phyloP scores from a whole-genome alignment of 2,329 filamentous ascomycete species.

The Aotearoamyces nothofagi region DNA sequence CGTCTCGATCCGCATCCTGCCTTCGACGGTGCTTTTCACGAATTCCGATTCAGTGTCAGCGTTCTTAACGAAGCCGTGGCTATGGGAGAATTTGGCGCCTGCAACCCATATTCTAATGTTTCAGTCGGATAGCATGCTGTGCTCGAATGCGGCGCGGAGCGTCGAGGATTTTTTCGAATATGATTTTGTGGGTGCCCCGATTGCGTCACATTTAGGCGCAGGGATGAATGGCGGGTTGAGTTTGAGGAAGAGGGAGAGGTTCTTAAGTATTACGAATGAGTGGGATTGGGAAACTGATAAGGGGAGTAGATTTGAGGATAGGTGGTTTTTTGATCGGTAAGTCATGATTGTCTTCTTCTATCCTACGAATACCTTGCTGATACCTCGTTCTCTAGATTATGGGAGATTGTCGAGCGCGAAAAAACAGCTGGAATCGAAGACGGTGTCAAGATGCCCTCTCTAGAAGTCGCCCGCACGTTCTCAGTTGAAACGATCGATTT shows the following conservation, averaged over 20 bases:
- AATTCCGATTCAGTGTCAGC: constrained; percentile 7
- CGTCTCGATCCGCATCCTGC: constrained; percentile 21
- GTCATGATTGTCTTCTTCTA: too few relatives aligned
- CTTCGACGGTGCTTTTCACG: constrained; percentile 14
- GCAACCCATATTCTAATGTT: constrained; percentile 12
- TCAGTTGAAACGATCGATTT: background rate
- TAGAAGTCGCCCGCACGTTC: constrained; percentile 1
- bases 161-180: constrained; percentile 13
- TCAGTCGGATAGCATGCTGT: constrained; percentile 13
- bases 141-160: constrained; percentile 8
- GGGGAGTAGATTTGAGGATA: background rate
- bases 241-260: constrained; percentile 16
- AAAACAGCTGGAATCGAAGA: too few relatives aligned
- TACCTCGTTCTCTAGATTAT: too few relatives aligned
- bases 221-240: constrained; percentile 19
- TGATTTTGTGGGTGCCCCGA: constrained; percentile 16
- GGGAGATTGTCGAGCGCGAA: too few relatives aligned
- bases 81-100: constrained; percentile 12
- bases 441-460: background rate
- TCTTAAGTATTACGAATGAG: constrained; percentile 12
- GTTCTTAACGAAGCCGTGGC: constrained; percentile 11
- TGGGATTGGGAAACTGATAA: constrained; percentile 2
- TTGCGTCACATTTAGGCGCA: constrained; percentile 8
- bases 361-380: too few relatives aligned
- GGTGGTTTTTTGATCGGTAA: background rate